phyloP scores from a whole-genome alignment of 192 early-diverging fungal genomes.

The Funneliformis geosporum region DNA sequence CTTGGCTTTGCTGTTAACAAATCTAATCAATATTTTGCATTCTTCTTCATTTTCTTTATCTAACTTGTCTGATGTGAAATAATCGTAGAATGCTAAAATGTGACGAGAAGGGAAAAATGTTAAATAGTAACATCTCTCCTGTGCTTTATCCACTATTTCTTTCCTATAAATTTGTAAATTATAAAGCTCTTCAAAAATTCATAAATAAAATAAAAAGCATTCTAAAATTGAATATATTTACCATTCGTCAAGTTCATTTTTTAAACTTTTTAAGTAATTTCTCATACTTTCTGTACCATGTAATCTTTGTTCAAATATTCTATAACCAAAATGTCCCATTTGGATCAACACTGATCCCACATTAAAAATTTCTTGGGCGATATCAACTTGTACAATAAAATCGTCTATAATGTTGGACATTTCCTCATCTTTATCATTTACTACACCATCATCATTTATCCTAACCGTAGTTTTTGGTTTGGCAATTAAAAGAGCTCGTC shows the following conservation, averaged over 20 bases:
- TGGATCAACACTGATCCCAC: conserved; percentile 23
- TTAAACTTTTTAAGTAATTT: neutral
- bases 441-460: neutral
- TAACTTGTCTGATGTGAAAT: conserved; percentile 10
- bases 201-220: neutral
- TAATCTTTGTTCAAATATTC: neutral
- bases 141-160: neutral
- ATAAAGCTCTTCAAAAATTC: neutral
- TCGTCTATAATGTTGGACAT: neutral
- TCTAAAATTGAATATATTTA: neutral
- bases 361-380: conserved; percentile 25
- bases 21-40: neutral
- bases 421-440: neutral
- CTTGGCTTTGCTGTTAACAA: neutral
- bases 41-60: conserved; percentile 3
- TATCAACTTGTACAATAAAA: conserved; percentile 36
- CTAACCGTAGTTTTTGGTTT: neutral
- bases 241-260: conserved; percentile 2
- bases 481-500: conserved; percentile 32
- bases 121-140: conserved; percentile 26
- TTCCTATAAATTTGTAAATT: conserved; percentile 1
- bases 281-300: neutral
- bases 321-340: conserved; percentile 34
- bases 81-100: conserved; percentile 30
- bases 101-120: conserved; percentile 26